Evolutionary conservation across 441 rosid species (phyloP).

Genomic region (Hura crepitans): DNA sequence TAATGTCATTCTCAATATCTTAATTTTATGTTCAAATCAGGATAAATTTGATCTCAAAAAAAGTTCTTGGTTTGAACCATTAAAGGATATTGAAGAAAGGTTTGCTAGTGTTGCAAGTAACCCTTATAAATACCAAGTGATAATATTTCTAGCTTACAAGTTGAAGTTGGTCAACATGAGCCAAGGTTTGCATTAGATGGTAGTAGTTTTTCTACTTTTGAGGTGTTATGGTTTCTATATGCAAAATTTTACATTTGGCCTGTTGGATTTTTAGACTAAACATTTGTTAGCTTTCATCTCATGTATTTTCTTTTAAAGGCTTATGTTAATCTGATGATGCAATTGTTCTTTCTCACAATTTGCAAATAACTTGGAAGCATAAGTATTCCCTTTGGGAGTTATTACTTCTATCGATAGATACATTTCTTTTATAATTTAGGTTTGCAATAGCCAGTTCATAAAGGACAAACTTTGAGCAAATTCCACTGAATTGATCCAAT

Average conservation of each 20-base stretch:
- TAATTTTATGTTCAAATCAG: constrained; percentile 31
- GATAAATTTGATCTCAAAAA: constrained; percentile 51
- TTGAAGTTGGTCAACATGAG: constrained; percentile 88
- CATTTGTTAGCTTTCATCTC: background rate
- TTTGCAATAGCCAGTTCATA: no score
- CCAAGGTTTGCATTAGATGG: constrained; percentile 88
- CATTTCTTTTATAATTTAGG: no score
- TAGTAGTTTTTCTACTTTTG: constrained; percentile 77
- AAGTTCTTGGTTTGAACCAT: constrained; percentile 87
- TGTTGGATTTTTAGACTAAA: no score
- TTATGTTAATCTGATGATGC: no score
- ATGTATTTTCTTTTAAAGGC: background rate
- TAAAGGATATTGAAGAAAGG: constrained; percentile 56
- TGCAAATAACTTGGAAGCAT: no score
- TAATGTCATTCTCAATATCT: constrained; percentile 6
- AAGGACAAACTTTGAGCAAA: no score
- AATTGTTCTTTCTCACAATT: no score
- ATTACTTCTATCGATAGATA: no score
- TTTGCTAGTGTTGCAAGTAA: constrained; percentile 79
- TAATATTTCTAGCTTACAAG: constrained; percentile 62
- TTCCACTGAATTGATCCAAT: no score
- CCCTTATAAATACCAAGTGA: constrained; percentile 85
- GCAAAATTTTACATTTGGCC: background rate
- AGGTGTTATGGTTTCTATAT: constrained; percentile 35
- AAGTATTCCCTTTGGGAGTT: no score